Evolutionary conservation across 345 rosid genomes (phyloP).

Genomic region (Bruguiera parviflora): DNA sequence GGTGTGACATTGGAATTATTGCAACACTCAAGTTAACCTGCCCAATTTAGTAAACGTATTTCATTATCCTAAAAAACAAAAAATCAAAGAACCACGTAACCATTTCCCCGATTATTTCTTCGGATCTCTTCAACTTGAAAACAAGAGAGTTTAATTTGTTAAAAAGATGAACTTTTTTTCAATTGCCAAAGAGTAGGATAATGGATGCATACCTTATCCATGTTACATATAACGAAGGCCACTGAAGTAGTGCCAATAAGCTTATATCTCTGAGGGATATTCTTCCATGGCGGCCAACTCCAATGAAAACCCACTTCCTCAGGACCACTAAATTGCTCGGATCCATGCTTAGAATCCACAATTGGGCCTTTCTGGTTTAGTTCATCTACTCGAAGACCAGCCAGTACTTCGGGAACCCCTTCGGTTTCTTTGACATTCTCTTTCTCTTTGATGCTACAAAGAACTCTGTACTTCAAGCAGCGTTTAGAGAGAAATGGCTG

Average conservation of each 20-base stretch:
- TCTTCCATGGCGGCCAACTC: constrained; percentile 83
- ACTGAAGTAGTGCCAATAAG: constrained; percentile 83
- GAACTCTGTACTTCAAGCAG: constrained; percentile 41
- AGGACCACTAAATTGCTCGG: constrained; percentile 7
- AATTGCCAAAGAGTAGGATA: constrained; percentile 12
- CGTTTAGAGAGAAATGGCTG: constrained; percentile 14
- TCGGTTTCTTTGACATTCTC: constrained; percentile 47
- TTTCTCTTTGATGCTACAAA: constrained; percentile 53
- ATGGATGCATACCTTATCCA: constrained; percentile 67
- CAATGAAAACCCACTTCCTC: constrained; percentile 45
- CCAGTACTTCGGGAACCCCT: constrained; percentile 23
- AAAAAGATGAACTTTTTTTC: neutral
- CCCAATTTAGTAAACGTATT: constrained; percentile 14
- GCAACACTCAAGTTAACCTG: constrained; percentile 96
- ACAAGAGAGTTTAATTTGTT: neutral
- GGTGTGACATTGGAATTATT: constrained; percentile 95
- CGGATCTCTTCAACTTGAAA: too few species aligned
- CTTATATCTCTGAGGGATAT: constrained; percentile 70
- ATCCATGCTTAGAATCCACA: constrained; percentile 21
- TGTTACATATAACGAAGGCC: constrained; percentile 89
- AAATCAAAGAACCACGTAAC: neutral
- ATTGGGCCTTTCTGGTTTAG: constrained; percentile 20
- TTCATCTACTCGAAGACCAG: constrained; percentile 34
- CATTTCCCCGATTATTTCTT: too few species aligned
- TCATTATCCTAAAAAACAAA: neutral